Conservation (phyloP, 2,329 filamentous ascomycete genomes). For the Ceratocystis papillata region DNA sequence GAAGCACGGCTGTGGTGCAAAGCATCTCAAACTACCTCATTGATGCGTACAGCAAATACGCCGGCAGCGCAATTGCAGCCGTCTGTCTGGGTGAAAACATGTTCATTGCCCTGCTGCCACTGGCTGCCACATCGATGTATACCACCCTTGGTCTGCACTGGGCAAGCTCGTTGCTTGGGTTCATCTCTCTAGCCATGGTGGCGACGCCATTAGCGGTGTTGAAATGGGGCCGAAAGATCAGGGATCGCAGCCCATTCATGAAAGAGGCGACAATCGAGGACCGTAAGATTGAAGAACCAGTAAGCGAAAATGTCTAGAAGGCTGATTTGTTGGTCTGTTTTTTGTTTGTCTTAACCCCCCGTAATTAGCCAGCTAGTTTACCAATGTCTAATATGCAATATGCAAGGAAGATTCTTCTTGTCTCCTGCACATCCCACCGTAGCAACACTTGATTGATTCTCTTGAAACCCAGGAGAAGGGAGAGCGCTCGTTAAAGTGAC, state of each 20-base stretch:
- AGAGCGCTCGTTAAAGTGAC: neutral
- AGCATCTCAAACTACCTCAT: conserved; percentile 40
- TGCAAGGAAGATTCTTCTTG: neutral
- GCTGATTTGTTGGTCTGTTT: neutral
- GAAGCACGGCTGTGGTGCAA: conserved; percentile 38
- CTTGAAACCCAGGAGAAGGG: neutral
- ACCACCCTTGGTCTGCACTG: conserved; percentile 22
- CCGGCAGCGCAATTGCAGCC: conserved; percentile 40
- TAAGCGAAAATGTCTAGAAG: conserved; percentile 8
- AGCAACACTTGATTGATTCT: neutral
- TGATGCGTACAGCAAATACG: conserved; percentile 41
- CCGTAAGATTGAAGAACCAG: neutral
- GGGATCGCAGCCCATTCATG: conserved; percentile 24
- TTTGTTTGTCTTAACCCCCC: neutral
- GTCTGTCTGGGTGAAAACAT: conserved; percentile 41
- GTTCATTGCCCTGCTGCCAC: conserved; percentile 33
- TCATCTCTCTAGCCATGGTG: conserved; percentile 23
- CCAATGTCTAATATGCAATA: too few species aligned
- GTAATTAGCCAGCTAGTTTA: conserved; percentile 2
- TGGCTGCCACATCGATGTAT: conserved; percentile 22
- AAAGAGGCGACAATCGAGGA: conserved; percentile 19
- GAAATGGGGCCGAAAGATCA: conserved; percentile 21
- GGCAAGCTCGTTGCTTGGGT: conserved; percentile 24
- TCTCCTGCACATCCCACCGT: neutral
- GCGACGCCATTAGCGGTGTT: conserved; percentile 21